Conservation (phyloP, 306 rosid species). For the Gastrolobium villosum region DNA sequence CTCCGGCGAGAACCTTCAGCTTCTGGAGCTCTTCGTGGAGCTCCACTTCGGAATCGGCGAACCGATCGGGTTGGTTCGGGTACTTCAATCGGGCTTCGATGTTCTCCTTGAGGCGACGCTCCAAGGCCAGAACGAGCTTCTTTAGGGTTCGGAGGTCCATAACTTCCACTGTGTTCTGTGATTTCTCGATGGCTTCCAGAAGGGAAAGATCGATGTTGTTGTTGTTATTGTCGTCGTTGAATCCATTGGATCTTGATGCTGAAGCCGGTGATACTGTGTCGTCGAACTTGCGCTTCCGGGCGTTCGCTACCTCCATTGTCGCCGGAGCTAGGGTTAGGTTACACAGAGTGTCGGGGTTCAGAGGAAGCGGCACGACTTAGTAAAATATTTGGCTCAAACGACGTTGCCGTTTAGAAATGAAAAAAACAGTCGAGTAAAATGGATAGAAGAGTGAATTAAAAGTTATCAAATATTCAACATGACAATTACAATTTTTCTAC, state of each 20-base stretch:
- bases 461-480: too few species aligned
- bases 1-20: conserved; percentile 87
- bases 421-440: too few species aligned
- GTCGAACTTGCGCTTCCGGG: conserved; percentile 72
- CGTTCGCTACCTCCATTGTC: conserved; percentile 60
- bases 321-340: conserved; percentile 16
- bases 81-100: conserved; percentile 91
- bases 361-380: too few species aligned
- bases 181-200: conserved; percentile 85
- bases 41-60: conserved; percentile 91
- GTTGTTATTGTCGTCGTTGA: not conserved
- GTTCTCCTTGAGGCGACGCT: conserved; percentile 90
- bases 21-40: conserved; percentile 93
- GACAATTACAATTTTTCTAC: too few species aligned
- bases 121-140: conserved; percentile 85
- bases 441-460: too few species aligned
- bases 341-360: too few species aligned
- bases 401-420: not conserved
- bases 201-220: conserved; percentile 68
- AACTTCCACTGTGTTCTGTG: conserved; percentile 65
- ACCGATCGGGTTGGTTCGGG: conserved; percentile 87
- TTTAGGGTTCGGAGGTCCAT: conserved; percentile 78
- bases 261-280: conserved; percentile 46
- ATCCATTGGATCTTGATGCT: conserved; percentile 45
- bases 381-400: too few species aligned